Evolutionary conservation across 768 basidiomycete genomes (phyloP).

Genomic region (Albatrellus ellisii): DNA sequence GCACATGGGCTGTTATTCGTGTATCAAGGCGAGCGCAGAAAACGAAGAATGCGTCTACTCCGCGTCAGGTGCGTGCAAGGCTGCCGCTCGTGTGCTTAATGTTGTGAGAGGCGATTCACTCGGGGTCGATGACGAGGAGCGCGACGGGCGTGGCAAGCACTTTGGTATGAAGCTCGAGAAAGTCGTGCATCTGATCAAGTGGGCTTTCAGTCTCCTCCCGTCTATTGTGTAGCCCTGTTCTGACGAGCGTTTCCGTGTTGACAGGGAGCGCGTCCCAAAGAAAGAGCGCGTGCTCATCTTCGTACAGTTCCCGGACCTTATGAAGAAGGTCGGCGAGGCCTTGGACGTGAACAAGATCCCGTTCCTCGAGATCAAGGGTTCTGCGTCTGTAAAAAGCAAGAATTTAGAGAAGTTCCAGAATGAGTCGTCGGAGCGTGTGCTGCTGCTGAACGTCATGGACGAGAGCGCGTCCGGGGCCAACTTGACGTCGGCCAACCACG

Average conservation of each 20-base stretch:
- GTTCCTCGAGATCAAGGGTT: constrained; percentile 74
- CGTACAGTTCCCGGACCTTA: constrained; percentile 92
- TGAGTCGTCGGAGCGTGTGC: constrained; percentile 59
- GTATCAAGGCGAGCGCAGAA: constrained; percentile 61
- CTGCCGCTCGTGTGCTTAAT: constrained; percentile 70
- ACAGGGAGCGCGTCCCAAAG: constrained; percentile 52
- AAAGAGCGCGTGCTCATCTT: constrained; percentile 83
- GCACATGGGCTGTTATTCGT: constrained; percentile 70
- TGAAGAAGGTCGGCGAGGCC: constrained; percentile 82
- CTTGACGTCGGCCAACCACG: constrained; percentile 86
- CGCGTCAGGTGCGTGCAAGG: constrained; percentile 55
- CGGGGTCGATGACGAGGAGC: constrained; percentile 65
- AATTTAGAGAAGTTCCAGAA: constrained; percentile 82
- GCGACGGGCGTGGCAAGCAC: constrained; percentile 61
- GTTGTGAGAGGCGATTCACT: constrained; percentile 70
- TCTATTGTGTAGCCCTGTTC: neutral
- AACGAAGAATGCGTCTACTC: constrained; percentile 75
- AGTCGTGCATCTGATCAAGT: constrained; percentile 69
- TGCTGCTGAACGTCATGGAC: constrained; percentile 87
- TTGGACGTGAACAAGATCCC: constrained; percentile 57
- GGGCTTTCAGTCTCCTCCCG: constrained; percentile 17
- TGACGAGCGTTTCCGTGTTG: neutral
- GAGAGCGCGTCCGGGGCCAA: constrained; percentile 93
- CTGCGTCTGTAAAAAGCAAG: constrained; percentile 65
- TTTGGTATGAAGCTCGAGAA: constrained; percentile 76